Evolutionary conservation across 2,329 filamentous ascomycete species (phyloP), one percentile per base, ranked within the genome.

Genomic region (Ophiostoma quercus): DNA sequence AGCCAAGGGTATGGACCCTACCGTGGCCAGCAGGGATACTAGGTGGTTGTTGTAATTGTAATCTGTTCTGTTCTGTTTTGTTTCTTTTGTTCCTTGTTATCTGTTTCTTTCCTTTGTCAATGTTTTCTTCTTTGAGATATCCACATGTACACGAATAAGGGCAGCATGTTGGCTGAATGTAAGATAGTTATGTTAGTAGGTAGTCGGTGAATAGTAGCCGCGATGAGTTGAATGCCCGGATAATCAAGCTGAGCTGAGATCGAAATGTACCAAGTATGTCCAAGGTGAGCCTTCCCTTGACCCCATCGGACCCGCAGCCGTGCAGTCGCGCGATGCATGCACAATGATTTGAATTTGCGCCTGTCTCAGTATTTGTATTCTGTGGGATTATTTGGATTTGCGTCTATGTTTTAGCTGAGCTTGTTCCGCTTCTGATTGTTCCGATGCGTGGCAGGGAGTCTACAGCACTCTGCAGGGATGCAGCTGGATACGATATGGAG

Each of bases 91-190:
- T 6, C 2, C 9, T 63, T 63, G 25, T 34, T 37, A 14, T 16
- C 19, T 29, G 25, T 4, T 37, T 37, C 29, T 63, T 63, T 63
- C 60, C 32, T 63, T 63, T 63, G 60, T 63, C 60, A 29, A 37
- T 63, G 34, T 63, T n/a, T 63, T 63, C 9, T 62, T 22, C 29
- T 37, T 25, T 63, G 60, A 63, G 60, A 63, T 63, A 63, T 57
- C 60, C 60, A 63, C 60, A 63, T 57, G 51, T 57, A 57, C 51
- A 57, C 22, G 16, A 57, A 57, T 57, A 57, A n/a, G 51, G 51
- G 51, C 22, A 57, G 51, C 3, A 14, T 47, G 51, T 25, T 57
- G 51, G 22, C 16, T 25, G 22, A 16, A 51, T 19, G n/a, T 54
- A 25, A 22, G 47, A 47, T 47, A n/a, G 16, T 19, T n/a, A 47